Evolutionary conservation across 2,329 filamentous ascomycete genomes (phyloP), one percentile per base, ranked within the genome.

Genomic region (Falciphora oryzae): DNA sequence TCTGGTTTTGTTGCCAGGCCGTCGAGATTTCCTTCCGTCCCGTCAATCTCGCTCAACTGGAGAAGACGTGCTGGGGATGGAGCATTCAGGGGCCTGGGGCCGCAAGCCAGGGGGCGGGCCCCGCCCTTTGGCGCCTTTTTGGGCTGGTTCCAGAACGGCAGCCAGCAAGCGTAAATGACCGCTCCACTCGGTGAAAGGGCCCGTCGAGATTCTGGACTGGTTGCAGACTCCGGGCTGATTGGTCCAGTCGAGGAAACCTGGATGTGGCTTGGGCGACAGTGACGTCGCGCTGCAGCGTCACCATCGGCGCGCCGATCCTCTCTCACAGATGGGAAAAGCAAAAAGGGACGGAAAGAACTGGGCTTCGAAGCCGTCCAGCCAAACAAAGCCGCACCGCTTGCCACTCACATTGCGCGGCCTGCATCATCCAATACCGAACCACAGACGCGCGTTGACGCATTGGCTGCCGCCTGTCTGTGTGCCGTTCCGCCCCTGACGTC

Each of bases 1-100:
- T 58, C 57, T 28, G 25, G 57, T 58, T 58, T 58, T 58, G 57
- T 58, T 58, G 57, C 29, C 16, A 27, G 57, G 44, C 22, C 44
- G 44, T 53, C 22, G 32, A 53, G 22, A 53, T 53, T 53, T 25
- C 7, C 5, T n/a, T n/a, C n/a, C 22, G 2, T 22, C 22, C 44
- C 22, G 22, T 53, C 44, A 53, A 53, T 53, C 44, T 53, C 44
- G 44, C 44, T 53, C 44, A 22, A 50, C 44, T n/a, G 22, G 18
- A 50, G 18, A 53, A 18, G 38, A 25, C 44, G 8, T 22, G 44
- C 44, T n/a, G 44, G 44, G 22, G 6, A 50, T 50, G 16, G 44
- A 11, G 22, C 44, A 53, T 53, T 53, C 44, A 53, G 44, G 44
- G 44, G 44, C 44, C 22, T 53, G 44, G 44, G 44, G 44, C 44